These are phyloP conservation scores for Eutypella sp. DNA, from an alignment of 2,329 filamentous ascomycete genomes.

Conservation along the genomic window DNA sequence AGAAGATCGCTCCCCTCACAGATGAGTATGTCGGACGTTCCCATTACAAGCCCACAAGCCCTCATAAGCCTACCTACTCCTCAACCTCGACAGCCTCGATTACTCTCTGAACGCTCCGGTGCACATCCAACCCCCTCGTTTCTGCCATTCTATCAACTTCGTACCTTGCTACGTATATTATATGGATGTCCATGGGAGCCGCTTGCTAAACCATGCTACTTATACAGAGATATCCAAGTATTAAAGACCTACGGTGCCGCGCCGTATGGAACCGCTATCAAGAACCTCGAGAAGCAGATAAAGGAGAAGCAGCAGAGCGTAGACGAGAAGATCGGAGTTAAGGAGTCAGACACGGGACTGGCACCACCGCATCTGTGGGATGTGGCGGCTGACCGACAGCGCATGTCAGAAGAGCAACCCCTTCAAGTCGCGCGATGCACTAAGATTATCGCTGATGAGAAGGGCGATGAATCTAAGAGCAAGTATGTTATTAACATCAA, in stretches of 20 bases:
- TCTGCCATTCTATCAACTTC: background rate
- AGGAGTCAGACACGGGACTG: constrained; percentile 97
- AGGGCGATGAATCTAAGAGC: constrained; percentile 84
- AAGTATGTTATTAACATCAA: constrained; percentile 99
- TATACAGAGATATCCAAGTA: constrained; percentile 93
- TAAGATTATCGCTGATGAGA: constrained; percentile 97
- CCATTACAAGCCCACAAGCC: background rate
- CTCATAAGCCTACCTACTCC: background rate
- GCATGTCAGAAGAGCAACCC: constrained; percentile 97
- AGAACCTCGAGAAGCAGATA: constrained; percentile 98
- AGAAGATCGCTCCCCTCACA: constrained; percentile 96
- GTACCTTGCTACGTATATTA: no score
- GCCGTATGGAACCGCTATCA: constrained; percentile 87
- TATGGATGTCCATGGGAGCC: no score
- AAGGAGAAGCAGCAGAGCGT: constrained; percentile 98
- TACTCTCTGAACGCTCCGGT: constrained; percentile 19
- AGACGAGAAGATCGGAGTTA: constrained; percentile 95
- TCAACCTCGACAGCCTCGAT: constrained; percentile 13
- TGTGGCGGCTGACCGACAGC: constrained; percentile 93
- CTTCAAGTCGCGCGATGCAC: constrained; percentile 97
- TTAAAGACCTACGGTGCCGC: constrained; percentile 98
- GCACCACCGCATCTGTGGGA: constrained; percentile 99
- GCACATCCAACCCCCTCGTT: constrained; percentile 14
- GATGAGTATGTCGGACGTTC: constrained; percentile 71
- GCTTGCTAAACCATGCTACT: no score